These are phyloP conservation scores for Dysphania ambrosioides DNA, from an alignment of 148 eudicot genomes.

Conservation along the genomic window DNA sequence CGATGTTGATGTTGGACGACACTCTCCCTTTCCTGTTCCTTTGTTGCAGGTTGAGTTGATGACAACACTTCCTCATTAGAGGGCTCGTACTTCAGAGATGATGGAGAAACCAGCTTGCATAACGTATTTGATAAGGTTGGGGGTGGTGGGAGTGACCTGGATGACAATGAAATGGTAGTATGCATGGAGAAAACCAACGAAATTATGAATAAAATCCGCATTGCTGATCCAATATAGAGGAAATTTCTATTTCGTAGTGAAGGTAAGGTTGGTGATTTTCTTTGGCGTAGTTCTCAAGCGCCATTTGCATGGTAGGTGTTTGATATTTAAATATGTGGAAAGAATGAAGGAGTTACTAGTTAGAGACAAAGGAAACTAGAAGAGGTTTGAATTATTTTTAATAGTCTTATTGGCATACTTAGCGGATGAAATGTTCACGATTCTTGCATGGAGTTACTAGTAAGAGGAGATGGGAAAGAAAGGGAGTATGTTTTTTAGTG, in stretches of 20 bases:
- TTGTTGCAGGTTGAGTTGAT: not conserved
- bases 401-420: conserved; percentile 6
- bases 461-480: not conserved
- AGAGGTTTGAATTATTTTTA: conserved; percentile 13
- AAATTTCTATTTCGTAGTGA: not conserved
- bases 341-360: not conserved
- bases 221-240: conserved; percentile 19
- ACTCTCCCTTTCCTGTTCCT: not conserved
- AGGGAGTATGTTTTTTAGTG: not conserved
- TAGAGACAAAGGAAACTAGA: conserved; percentile 4
- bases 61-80: not conserved
- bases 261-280: not conserved
- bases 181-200: conserved; percentile 10
- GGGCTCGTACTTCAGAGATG: not conserved
- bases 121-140: not conserved
- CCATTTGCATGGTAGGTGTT: not conserved
- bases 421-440: conserved; percentile 31
- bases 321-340: not conserved
- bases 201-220: conserved; percentile 24
- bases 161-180: not conserved
- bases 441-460: conserved; percentile 38
- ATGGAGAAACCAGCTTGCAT: not conserved
- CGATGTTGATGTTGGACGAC: not conserved
- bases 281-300: not conserved
- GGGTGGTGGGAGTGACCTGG: not conserved